Conservation (phyloP, 73 alveolate species). For the Paramecium tetraurelia region DNA sequence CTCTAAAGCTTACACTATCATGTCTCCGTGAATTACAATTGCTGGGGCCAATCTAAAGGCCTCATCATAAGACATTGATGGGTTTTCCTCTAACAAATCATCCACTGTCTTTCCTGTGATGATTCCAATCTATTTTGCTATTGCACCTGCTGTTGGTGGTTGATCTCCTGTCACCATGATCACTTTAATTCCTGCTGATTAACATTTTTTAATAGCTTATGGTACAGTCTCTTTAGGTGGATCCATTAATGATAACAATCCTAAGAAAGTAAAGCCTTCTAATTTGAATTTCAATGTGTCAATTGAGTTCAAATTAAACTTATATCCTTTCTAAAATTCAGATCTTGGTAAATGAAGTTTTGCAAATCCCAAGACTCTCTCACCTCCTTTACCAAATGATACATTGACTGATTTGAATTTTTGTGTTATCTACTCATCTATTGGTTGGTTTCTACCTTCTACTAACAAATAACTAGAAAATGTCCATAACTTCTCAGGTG, state of each 20-base stretch:
- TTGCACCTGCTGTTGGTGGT: constrained; percentile 95
- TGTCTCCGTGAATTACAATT: constrained; percentile 84
- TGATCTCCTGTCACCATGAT: constrained; percentile 98
- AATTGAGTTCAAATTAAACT: constrained; percentile 56
- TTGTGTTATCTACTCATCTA: constrained; percentile 33
- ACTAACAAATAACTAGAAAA: background rate
- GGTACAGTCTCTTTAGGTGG: constrained; percentile 94
- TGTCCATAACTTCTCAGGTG: constrained; percentile 88
- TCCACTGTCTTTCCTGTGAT: constrained; percentile 66
- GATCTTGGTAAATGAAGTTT: constrained; percentile 57
- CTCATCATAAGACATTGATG: constrained; percentile 65
- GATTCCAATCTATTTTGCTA: constrained; percentile 76
- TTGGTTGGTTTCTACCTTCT: constrained; percentile 12
- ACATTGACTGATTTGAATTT: constrained; percentile 68
- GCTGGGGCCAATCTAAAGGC: constrained; percentile 73
- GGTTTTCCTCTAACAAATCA: constrained; percentile 60
- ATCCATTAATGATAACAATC: constrained; percentile 90
- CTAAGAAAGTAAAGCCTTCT: constrained; percentile 78
- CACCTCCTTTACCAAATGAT: constrained; percentile 74
- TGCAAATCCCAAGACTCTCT: constrained; percentile 83
- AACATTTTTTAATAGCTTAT: constrained; percentile 75
- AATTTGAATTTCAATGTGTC: constrained; percentile 72
- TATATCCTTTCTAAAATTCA: constrained; percentile 54
- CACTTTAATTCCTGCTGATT: constrained; percentile 93
- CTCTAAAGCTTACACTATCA: constrained; percentile 64